These are phyloP conservation scores for Camelina sativa DNA, from an alignment of 345 rosid genomes.

Conservation along the genomic window DNA sequence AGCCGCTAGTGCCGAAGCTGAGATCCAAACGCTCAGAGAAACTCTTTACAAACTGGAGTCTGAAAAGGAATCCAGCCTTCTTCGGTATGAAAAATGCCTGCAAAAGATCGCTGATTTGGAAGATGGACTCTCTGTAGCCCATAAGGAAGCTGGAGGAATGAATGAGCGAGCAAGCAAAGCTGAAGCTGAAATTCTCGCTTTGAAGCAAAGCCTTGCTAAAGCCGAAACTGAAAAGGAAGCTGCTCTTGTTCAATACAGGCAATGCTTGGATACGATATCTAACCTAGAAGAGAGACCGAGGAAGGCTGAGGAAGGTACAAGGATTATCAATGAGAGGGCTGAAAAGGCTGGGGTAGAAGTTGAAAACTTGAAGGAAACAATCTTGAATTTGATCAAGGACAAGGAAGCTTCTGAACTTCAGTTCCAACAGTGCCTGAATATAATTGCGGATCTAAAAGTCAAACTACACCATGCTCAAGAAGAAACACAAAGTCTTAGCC, in stretches of 20 bases:
- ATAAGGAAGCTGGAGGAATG: constrained; percentile 58
- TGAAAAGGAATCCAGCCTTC: constrained; percentile 69
- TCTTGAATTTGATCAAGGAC: constrained; percentile 59
- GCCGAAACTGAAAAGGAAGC: constrained; percentile 69
- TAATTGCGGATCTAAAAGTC: constrained; percentile 62
- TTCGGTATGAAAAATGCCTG: constrained; percentile 67
- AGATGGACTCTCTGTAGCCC: constrained; percentile 52
- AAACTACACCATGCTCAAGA: constrained; percentile 63
- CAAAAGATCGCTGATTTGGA: constrained; percentile 67
- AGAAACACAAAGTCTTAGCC: constrained; percentile 66
- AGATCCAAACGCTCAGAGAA: constrained; percentile 65
- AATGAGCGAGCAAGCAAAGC: constrained; percentile 63
- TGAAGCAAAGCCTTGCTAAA: constrained; percentile 57
- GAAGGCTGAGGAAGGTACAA: constrained; percentile 61
- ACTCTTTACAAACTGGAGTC: constrained; percentile 57
- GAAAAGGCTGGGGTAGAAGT: constrained; percentile 67
- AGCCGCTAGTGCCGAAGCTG: constrained; percentile 77
- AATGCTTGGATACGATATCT: constrained; percentile 60
- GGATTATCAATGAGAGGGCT: constrained; percentile 53
- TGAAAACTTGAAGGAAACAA: constrained; percentile 63
- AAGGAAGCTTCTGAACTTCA: constrained; percentile 71
- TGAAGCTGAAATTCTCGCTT: constrained; percentile 57
- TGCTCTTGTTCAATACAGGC: constrained; percentile 55
- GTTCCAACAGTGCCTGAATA: constrained; percentile 73
- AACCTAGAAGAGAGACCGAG: constrained; percentile 59